Base-by-base conservation (phyloP, 768 basidiomycete species). In the Gloeophyllum trabeum region DNA sequence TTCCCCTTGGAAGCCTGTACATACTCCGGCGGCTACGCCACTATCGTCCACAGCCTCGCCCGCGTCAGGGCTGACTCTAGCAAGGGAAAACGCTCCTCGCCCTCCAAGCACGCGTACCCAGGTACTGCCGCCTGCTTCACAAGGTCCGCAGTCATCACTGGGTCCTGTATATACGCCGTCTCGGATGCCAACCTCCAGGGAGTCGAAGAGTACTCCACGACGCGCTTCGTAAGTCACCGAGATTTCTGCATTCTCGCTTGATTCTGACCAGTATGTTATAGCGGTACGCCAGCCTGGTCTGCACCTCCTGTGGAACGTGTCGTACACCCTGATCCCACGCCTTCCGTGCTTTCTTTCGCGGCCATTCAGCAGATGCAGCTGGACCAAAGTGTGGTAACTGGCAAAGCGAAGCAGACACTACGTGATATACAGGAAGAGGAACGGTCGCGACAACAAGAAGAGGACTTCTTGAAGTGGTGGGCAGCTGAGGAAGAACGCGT, bases 381-480 rank as follows among this genome's bases (percentile, higher is more conserved):
- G 32, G 71, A 79, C 46, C 74, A 79, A 44, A 64, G 61, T 48
- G 48, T 52, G 1, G 52, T 54, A 2, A 55, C 61, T 4, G 54
- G 54, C 4, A 73, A 70, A 45, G 74, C 75, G 47, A 77, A 73
- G 46, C 72, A 72, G 24, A 83, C 82, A 21, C 61, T 94, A 44
- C 63, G 67, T 13, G 80, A 94, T 47, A 97, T 96, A 34, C 91
- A 94, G 57, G 76, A 80, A 45, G 90, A 96, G 55, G 89, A 92
- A 55, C 64, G 62, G 24, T 74, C 70, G 32, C 67, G 69, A 21
- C 75, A 70, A 46, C 70, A 67, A 39, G 89, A 93, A 59, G 76
- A 66, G 3, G 85, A 86, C 46, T 97, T 96, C 55, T 57, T 93
- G 57, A 72, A 65, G 50, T 96, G 92, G 92, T 96, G 91, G 89